phyloP scores from a whole-genome alignment of 2,329 filamentous ascomycete genomes.

The Ophiostoma piceae region DNA sequence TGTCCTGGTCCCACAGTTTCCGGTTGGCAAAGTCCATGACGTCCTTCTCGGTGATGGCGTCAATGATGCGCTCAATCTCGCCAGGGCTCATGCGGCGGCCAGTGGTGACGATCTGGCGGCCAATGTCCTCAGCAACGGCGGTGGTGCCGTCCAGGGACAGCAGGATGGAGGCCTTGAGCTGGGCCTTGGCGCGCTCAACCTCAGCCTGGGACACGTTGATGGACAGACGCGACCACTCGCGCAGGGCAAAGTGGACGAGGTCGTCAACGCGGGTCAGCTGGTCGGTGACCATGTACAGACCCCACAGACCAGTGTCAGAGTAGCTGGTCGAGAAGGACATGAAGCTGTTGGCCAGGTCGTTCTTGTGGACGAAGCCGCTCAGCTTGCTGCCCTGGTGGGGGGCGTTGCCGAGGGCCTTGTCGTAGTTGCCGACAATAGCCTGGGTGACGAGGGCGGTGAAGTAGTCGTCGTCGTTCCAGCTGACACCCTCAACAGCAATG shows the following conservation, averaged over 20 bases:
- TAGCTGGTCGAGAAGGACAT: conserved; percentile 99
- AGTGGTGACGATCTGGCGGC: conserved; percentile 96
- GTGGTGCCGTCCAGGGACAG: conserved; percentile 96
- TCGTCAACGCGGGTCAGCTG: conserved; percentile 84
- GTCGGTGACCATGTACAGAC: conserved; percentile 96
- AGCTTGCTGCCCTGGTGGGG: conserved; percentile 98
- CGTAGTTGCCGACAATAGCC: conserved; percentile 99
- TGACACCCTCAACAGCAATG: conserved; percentile 97
- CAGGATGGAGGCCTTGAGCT: conserved; percentile 97
- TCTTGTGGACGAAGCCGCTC: conserved; percentile 86
- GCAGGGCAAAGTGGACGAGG: conserved; percentile 94
- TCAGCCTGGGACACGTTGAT: conserved; percentile 83
- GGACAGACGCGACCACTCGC: conserved; percentile 95
- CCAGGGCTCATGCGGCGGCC: conserved; percentile 84
- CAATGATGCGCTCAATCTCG: conserved; percentile 91
- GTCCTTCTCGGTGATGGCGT: conserved; percentile 86
- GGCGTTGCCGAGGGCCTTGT: conserved; percentile 96
- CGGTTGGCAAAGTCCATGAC: conserved; percentile 94
- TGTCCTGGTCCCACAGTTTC: conserved; percentile 96
- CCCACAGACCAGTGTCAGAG: conserved; percentile 99
- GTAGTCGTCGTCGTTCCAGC: conserved; percentile 99
- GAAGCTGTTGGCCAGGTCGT: conserved; percentile 98
- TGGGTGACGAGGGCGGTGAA: conserved; percentile 96
- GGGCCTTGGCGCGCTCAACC: conserved; percentile 96
- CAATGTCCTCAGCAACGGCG: conserved; percentile 95